Conservation (phyloP, 768 basidiomycete genomes). For the Lentinula boryana region DNA sequence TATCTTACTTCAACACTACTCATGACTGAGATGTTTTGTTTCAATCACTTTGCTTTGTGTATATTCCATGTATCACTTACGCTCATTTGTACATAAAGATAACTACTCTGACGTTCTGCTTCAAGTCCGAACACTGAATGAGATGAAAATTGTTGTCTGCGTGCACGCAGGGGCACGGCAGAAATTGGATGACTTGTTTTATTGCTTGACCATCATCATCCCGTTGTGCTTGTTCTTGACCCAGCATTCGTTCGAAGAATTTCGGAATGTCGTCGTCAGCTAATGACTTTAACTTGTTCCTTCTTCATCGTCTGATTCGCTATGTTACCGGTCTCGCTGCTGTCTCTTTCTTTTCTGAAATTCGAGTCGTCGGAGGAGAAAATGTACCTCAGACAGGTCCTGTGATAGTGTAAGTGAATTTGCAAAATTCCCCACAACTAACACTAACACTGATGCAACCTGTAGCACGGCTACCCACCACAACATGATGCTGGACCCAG, state of each 20-base stretch:
- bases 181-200: neutral
- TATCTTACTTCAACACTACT: neutral
- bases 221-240: neutral
- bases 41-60: neutral
- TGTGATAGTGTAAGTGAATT: constrained; percentile 77
- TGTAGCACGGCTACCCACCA: constrained; percentile 79
- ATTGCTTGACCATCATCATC: neutral
- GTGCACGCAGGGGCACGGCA: neutral
- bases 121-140: neutral
- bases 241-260: neutral
- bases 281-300: constrained; percentile 1
- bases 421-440: neutral
- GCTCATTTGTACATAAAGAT: neutral
- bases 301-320: constrained; percentile 68
- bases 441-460: constrained; percentile 5
- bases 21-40: neutral
- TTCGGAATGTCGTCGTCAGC: neutral
- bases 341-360: constrained; percentile 83
- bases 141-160: neutral
- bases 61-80: neutral
- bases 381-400: constrained; percentile 85
- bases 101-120: neutral
- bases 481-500: constrained; percentile 94
- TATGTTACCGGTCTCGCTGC: constrained; percentile 68
- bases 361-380: constrained; percentile 81